Conservation (phyloP, 148 eudicot genomes). For the Bassia scoparia region DNA sequence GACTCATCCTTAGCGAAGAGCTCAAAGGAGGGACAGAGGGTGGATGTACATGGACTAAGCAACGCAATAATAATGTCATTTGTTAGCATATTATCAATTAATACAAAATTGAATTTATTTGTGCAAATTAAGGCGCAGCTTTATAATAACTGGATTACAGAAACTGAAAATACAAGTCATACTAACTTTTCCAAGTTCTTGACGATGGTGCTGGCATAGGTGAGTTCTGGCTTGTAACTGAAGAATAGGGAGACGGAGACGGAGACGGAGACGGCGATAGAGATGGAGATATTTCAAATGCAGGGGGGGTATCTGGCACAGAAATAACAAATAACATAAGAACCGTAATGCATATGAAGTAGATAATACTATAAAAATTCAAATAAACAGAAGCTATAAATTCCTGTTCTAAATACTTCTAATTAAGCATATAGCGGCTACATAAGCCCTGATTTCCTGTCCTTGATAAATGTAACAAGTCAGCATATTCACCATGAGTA, state of each 20-base stretch:
- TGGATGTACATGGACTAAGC: slow-evolving; percentile 42
- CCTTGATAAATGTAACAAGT: not conserved
- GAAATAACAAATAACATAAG: slow-evolving; percentile 11
- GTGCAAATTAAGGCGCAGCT: not conserved
- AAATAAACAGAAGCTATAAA: not conserved
- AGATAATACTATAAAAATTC: slow-evolving; percentile 3
- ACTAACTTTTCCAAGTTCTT: slow-evolving; percentile 31
- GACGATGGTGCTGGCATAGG: slow-evolving; percentile 39
- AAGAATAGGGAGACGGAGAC: slow-evolving; percentile 23
- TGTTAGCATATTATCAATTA: slow-evolving; percentile 3
- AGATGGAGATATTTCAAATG: slow-evolving; percentile 6
- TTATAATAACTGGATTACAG: not conserved
- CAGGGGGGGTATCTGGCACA: slow-evolving; percentile 31
- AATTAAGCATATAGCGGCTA: not conserved
- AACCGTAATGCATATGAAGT: not conserved
- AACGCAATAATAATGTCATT: slow-evolving; percentile 7
- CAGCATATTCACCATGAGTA: not conserved
- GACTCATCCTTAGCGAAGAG: slow-evolving; percentile 36
- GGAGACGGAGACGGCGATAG: slow-evolving; percentile 16
- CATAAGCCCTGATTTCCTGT: not conserved
- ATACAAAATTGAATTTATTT: not conserved
- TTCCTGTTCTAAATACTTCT: not conserved
- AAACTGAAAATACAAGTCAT: slow-evolving; percentile 3
- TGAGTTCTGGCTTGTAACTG: slow-evolving; percentile 29
- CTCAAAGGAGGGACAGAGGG: slow-evolving; percentile 47